These are phyloP conservation scores for Dryas integrifolia DNA, from an alignment of 331 rosid species.

Conservation along the genomic window DNA sequence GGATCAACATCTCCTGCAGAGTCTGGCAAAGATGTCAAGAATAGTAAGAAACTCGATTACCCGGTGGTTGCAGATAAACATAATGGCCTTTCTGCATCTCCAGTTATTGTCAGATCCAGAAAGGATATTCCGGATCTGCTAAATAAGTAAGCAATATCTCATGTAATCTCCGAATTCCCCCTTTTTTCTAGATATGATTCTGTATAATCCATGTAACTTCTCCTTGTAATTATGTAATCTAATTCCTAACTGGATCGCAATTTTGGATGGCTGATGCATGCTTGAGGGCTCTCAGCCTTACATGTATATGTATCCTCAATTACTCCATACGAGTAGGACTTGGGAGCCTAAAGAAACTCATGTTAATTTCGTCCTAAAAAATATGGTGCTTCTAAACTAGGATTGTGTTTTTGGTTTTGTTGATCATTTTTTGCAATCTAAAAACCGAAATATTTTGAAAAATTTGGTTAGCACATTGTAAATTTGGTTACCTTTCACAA, in stretches of 20 bases:
- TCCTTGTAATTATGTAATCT: slow-evolving; percentile 5
- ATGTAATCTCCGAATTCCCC: background rate
- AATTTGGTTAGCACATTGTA: too few relatives aligned
- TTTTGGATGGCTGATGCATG: background rate
- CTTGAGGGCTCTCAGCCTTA: slow-evolving; percentile 1
- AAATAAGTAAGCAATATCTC: slow-evolving; percentile 23
- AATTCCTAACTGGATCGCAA: background rate
- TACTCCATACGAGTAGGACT: too few relatives aligned
- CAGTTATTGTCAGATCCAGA: slow-evolving; percentile 35
- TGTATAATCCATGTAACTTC: background rate
- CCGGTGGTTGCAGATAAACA: slow-evolving; percentile 27
- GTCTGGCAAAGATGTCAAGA: slow-evolving; percentile 27
- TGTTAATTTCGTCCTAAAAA: too few relatives aligned
- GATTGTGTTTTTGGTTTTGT: too few relatives aligned
- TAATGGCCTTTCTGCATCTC: slow-evolving; percentile 40
- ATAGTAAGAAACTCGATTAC: slow-evolving; percentile 29
- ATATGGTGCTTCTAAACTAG: too few relatives aligned
- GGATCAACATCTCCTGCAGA: slow-evolving; percentile 38
- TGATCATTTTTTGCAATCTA: too few relatives aligned
- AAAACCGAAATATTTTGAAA: too few relatives aligned
- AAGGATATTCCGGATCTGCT: slow-evolving; percentile 39
- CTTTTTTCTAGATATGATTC: background rate
- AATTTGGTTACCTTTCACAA: too few relatives aligned
- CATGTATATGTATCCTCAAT: background rate
- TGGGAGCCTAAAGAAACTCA: too few relatives aligned